A percentile compares a stretch with the other conserved stretches of the same genome.
phyloP scores from a whole-genome alignment of 805 yeast species.

The Alloascoidea africana region DNA sequence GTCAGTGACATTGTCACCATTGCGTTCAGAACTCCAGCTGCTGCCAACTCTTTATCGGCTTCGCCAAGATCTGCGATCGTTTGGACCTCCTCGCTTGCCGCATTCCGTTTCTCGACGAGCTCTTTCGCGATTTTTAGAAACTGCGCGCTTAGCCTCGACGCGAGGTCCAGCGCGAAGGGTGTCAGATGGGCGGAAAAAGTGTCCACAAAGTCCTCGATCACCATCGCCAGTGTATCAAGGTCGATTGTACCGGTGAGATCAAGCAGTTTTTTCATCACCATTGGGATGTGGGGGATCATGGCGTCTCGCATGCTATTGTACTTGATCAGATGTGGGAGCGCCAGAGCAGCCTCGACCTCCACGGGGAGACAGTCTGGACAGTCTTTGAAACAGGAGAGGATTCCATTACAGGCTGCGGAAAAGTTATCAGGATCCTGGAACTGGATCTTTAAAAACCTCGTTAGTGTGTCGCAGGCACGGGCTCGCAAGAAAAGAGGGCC shows the following conservation, averaged over 20 bases:
- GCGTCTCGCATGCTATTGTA: constrained; percentile 43
- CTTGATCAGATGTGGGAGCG: constrained; percentile 52
- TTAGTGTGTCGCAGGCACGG: constrained; percentile 49
- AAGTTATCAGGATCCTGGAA: neutral
- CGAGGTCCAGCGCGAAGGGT: constrained; percentile 51
- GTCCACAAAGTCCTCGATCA: constrained; percentile 77
- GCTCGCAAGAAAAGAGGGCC: constrained; percentile 47
- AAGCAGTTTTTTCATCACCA: constrained; percentile 55
- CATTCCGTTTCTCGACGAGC: constrained; percentile 15
- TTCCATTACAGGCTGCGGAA: constrained; percentile 10
- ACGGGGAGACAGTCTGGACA: constrained; percentile 34
- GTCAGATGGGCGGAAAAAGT: constrained; percentile 60
- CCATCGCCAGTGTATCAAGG: constrained; percentile 59
- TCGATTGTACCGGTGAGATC: constrained; percentile 56
- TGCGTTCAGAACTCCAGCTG: constrained; percentile 67
- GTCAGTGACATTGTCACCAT: constrained; percentile 69
- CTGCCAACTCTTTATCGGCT: constrained; percentile 39
- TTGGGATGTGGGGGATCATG: constrained; percentile 41
- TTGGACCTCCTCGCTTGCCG: constrained; percentile 20
- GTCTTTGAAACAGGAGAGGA: constrained; percentile 14
- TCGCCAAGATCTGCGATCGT: constrained; percentile 20
- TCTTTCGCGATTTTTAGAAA: neutral
- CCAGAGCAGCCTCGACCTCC: constrained; percentile 52
- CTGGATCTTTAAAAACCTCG: neutral
- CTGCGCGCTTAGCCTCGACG: constrained; percentile 10